These are phyloP conservation scores for Suhomyces terraborum DNA, from an alignment of 1,139 yeast genomes.

Conservation along the genomic window DNA sequence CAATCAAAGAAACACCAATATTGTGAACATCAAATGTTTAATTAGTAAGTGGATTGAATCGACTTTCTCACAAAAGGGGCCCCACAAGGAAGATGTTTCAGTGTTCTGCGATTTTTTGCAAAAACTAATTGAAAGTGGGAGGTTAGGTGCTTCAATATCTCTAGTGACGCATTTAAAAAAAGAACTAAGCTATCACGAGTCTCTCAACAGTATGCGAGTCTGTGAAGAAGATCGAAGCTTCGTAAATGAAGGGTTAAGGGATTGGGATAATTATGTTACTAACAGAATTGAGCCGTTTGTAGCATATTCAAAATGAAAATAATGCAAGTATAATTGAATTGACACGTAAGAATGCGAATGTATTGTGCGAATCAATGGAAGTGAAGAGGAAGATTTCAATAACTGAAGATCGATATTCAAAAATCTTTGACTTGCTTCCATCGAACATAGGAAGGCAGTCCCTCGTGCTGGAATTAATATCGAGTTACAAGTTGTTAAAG, in stretches of 20 bases:
- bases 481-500: constrained; percentile 41
- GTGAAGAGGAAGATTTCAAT: constrained; percentile 25
- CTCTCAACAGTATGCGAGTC: constrained; percentile 4
- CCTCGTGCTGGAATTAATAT: constrained; percentile 44
- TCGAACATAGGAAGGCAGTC: constrained; percentile 54
- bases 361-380: neutral
- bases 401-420: constrained; percentile 23
- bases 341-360: neutral
- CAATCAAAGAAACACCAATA: constrained; percentile 29
- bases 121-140: constrained; percentile 22
- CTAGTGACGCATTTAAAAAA: constrained; percentile 25
- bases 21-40: constrained; percentile 36
- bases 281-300: constrained; percentile 3
- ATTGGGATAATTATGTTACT: constrained; percentile 24
- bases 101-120: constrained; percentile 35
- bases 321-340: neutral
- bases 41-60: constrained; percentile 52
- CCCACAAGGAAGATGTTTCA: constrained; percentile 57
- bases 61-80: constrained; percentile 51
- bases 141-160: constrained; percentile 25
- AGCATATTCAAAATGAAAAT: neutral
- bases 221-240: neutral
- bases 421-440: constrained; percentile 49
- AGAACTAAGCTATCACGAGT: constrained; percentile 21
- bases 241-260: constrained; percentile 24